These are phyloP conservation scores for Picochlorum costavermella DNA, from an alignment of 139 green algal genomes.

Conservation along the genomic window DNA sequence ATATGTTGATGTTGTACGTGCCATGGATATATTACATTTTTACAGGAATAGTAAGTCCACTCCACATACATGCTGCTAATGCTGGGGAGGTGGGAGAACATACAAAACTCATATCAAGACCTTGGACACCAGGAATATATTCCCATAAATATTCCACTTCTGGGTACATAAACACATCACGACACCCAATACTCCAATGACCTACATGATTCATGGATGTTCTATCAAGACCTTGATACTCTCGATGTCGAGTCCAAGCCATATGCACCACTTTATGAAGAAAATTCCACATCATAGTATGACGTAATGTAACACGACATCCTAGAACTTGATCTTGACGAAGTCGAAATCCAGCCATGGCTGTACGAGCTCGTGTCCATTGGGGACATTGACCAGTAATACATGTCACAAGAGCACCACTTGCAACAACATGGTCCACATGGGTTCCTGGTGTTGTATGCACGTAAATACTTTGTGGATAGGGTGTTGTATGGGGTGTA, in stretches of 20 bases:
- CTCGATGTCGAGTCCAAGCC: not conserved
- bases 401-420: not conserved
- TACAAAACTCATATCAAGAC: constrained; percentile 14
- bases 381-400: constrained; percentile 5
- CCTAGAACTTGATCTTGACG: not conserved
- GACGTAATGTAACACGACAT: not conserved
- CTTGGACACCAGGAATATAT: constrained; percentile 15
- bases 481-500: not conserved
- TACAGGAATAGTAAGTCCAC: not conserved
- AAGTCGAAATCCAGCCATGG: not conserved
- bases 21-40: not conserved
- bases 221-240: not conserved
- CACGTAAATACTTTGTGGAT: not conserved
- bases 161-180: constrained; percentile 23
- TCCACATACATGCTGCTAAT: not conserved
- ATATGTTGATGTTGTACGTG: not conserved
- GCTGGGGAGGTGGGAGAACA: not conserved
- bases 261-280: not conserved
- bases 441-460: not conserved
- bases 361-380: not conserved
- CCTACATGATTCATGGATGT: not conserved
- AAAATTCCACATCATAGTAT: not conserved
- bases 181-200: constrained; percentile 8
- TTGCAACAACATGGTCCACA: not conserved
- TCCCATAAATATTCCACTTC: constrained; percentile 33